phyloP scores from a whole-genome alignment of 129 eudicot genomes.

The Heracleum sosnowskyi region DNA sequence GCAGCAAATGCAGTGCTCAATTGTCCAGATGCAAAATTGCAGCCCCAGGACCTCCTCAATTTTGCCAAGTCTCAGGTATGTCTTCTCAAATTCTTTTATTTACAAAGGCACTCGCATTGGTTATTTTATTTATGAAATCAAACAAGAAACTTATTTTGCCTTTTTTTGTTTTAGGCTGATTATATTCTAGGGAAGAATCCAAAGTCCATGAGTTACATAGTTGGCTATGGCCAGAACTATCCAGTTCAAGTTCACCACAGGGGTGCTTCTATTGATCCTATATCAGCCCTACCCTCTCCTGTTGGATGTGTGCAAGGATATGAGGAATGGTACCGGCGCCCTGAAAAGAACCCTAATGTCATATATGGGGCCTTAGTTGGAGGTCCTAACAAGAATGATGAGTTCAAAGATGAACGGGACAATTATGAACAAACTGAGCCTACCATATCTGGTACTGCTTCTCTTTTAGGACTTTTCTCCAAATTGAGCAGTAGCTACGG shows the following conservation, averaged over 20 bases:
- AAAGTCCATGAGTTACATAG: conserved; percentile 70
- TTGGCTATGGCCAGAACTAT: conserved; percentile 72
- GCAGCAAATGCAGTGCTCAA: conserved; percentile 31
- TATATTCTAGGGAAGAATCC: conserved; percentile 92
- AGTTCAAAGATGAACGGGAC: conserved; percentile 57
- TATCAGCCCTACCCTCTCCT: conserved; percentile 25
- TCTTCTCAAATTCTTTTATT: neutral
- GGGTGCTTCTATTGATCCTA: conserved; percentile 73
- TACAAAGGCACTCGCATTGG: neutral
- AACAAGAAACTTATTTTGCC: neutral
- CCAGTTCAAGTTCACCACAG: conserved; percentile 86
- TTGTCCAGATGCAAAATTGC: conserved; percentile 61
- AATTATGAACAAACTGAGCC: conserved; percentile 91
- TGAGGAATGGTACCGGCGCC: conserved; percentile 78
- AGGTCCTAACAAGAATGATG: conserved; percentile 65
- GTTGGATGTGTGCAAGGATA: conserved; percentile 85
- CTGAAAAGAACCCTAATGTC: conserved; percentile 56
- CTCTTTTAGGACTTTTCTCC: conserved; percentile 79
- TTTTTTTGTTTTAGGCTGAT: conserved; percentile 53
- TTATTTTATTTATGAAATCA: neutral
- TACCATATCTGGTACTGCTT: conserved; percentile 73
- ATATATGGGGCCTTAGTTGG: conserved; percentile 80
- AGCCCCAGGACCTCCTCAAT: conserved; percentile 65
- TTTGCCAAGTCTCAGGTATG: conserved; percentile 82
- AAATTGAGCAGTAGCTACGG: conserved; percentile 38